Evolutionary conservation across 2,329 filamentous ascomycete genomes (phyloP).

Genomic region (Aspergillaceae sp.): DNA sequence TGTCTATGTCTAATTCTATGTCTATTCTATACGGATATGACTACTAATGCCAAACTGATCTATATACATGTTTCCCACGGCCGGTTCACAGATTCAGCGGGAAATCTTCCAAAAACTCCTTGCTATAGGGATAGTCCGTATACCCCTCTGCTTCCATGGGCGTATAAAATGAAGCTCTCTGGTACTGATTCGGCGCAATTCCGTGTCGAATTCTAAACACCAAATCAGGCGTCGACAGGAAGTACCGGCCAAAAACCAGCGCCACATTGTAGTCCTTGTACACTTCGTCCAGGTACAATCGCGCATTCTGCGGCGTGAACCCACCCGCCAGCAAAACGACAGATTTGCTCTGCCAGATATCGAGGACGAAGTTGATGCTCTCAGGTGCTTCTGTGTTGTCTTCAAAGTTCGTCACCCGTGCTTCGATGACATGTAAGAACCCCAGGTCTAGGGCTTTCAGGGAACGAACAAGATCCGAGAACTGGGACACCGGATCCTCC

Average conservation of each 20-base stretch:
- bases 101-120: constrained; percentile 4
- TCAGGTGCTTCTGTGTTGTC: constrained; percentile 5
- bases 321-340: constrained; percentile 43
- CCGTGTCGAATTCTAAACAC: constrained; percentile 12
- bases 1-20: no score
- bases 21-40: no score
- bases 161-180: constrained; percentile 13
- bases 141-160: constrained; percentile 8
- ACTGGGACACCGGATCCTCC: constrained; percentile 54
- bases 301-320: constrained; percentile 30
- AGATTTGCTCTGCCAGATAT: constrained; percentile 35
- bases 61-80: neutral
- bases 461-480: constrained; percentile 45
- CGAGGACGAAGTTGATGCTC: constrained; percentile 33
- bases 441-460: constrained; percentile 45
- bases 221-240: constrained; percentile 20
- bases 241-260: constrained; percentile 28
- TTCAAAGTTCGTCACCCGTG: constrained; percentile 25
- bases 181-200: constrained; percentile 10
- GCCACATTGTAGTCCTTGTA: constrained; percentile 16
- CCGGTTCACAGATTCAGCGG: neutral
- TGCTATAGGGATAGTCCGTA: constrained; percentile 24
- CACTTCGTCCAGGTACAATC: constrained; percentile 21
- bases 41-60: neutral
- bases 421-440: constrained; percentile 54